Evolutionary conservation across 2,329 filamentous ascomycete genomes (phyloP).

Genomic region (Colletotrichum sp.): DNA sequence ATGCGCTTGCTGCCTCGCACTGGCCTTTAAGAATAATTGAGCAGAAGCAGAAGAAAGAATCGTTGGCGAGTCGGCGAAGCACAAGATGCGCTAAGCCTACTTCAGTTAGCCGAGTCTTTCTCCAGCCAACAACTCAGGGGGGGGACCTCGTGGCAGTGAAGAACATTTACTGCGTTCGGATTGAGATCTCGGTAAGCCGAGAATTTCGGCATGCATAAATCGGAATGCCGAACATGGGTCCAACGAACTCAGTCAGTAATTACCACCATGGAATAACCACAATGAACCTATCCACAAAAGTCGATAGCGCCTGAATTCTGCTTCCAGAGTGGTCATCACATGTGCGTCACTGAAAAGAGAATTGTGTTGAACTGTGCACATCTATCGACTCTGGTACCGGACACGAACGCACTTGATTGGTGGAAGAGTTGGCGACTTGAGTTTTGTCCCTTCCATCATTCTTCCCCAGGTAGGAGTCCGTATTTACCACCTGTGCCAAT

Average conservation of each 20-base stretch:
- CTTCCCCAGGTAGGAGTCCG: neutral
- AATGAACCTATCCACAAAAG: neutral
- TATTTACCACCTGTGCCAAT: neutral
- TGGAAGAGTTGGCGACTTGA: neutral
- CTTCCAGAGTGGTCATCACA: neutral
- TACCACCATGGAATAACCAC: neutral
- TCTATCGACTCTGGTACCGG: neutral
- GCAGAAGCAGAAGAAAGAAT: neutral
- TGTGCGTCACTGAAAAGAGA: neutral
- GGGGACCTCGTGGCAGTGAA: neutral
- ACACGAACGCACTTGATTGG: neutral
- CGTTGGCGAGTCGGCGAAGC: neutral
- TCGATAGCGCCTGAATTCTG: neutral
- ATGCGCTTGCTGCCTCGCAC: neutral
- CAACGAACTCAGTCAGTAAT: neutral
- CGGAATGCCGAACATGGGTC: neutral
- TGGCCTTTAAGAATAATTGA: neutral
- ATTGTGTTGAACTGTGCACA: neutral
- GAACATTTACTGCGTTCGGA: neutral
- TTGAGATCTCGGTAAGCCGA: neutral
- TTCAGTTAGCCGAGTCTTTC: neutral
- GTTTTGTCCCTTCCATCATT: neutral
- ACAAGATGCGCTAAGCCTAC: neutral
- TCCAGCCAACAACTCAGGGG: neutral
- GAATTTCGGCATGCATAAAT: neutral